Evolutionary conservation across 345 rosid genomes (phyloP).

Genomic region (Lenwebbia sp.): DNA sequence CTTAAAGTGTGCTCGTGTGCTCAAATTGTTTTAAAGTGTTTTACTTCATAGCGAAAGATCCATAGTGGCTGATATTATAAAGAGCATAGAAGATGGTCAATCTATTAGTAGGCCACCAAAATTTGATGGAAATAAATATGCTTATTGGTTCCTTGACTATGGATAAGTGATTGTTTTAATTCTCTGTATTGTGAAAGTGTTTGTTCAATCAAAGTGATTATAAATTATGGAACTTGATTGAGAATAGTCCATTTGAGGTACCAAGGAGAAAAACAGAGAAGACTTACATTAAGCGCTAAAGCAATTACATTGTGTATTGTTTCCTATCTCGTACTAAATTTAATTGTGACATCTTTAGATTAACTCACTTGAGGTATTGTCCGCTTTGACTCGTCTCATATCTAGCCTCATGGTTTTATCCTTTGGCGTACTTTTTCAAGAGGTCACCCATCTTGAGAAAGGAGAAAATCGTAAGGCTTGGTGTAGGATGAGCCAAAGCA

Average conservation of each 20-base stretch:
- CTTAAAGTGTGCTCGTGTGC: not conserved
- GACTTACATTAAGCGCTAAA: no score
- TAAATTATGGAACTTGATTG: not conserved
- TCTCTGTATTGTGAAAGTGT: not conserved
- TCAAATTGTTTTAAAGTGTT: not conserved
- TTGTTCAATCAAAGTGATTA: not conserved
- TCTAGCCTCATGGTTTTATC: no score
- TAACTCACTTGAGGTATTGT: no score
- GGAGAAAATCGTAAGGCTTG: no score
- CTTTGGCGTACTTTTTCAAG: no score
- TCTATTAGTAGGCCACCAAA: not conserved
- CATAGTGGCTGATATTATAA: not conserved
- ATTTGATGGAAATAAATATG: not conserved
- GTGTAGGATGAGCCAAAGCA: no score
- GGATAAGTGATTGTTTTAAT: not conserved
- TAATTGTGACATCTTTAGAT: no score
- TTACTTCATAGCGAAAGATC: not conserved
- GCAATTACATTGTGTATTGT: no score
- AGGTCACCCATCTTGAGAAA: no score
- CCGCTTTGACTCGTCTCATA: no score
- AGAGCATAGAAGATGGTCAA: not conserved
- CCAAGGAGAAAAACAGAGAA: not conserved
- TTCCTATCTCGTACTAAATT: no score
- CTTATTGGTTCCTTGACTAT: not conserved
- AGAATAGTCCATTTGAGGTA: not conserved